Evolutionary conservation across 768 basidiomycete species (phyloP), one percentile per base, ranked within the genome.

Genomic region (Tylopilus sp.): DNA sequence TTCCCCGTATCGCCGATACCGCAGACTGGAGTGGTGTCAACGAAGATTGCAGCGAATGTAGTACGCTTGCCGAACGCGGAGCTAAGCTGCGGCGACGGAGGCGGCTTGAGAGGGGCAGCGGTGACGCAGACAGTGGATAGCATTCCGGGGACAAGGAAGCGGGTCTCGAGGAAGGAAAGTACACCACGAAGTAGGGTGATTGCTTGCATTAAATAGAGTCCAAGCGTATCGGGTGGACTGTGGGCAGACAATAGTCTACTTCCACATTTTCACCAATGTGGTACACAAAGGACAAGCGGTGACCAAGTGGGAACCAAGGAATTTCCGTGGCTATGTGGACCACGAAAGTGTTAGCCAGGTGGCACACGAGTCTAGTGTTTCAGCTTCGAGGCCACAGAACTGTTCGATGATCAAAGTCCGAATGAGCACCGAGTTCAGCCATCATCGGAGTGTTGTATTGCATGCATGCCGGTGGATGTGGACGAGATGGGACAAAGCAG

Each of bases 231-330:
- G 38, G 44, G 31, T 25, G 49, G 17, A 19, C 8, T 55, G 50
- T 55, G 57, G 62, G 54, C 49, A 26, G 30, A 55, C 61, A 66
- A 66, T 64, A 55, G 54, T 17, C 17, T 19, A 24, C 14, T 29
- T 48, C 37, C 47, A 62, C 50, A 28, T 16, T n/a, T 40, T 34
- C 6, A 40, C 49, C 50, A 38, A 42, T 29, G 50, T 44, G 55
- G 55, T 31, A 21, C 16, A 55, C 51, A 58, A 54, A 49, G 52
- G n/a, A n/a, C n/a, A n/a, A n/a, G n/a, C n/a, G n/a, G n/a, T n/a
- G n/a, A n/a, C n/a, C n/a, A n/a, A n/a, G n/a, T n/a, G n/a, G n/a
- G n/a, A 14, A 14, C 33, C 33, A 17, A 33, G 13, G 14, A 6
- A 33, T 12, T 33, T 12, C 17, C 6, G 11, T 33, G 31, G 31